Base-by-base conservation (phyloP, 345 rosid species). In the Acer yangbiense region DNA sequence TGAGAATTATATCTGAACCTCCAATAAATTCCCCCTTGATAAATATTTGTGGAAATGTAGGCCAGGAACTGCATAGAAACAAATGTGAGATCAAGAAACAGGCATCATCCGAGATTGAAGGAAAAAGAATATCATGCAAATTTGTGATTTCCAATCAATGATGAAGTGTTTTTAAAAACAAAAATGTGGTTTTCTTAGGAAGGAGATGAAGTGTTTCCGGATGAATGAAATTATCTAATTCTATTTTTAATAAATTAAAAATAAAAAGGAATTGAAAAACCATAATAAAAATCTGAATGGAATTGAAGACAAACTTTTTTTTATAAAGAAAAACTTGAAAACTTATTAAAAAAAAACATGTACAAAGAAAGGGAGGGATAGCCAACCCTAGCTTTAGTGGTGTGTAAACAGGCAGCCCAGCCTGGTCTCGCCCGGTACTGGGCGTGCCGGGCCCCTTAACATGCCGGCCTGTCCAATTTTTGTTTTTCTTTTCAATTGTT, bases 11-110 rank as follows among this genome's bases (percentile, higher is more conserved):
- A 87, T 96, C 99, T 9, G 97, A 96, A 64, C 99, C 98, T 44
- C 99, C 99, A 67, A 92, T 77, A 72, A 96, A 94, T 85, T 96
- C 98, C 39, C 99, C 99, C 78, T 89, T 94, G 44, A 96, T 88
- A 82, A 96, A 94, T 75, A 96, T 84, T 81, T 92, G 98, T 2
- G 99, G 99, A 83, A 94, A 96, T 52, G 99, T 96, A 6, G 99
- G 98, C 98, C 99, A 96, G 67, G 84, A 78, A 88, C 99, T 96
- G 88, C 86, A 85, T 25, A 74, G 13, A 71, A 79, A 72, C 23
- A 68, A 48, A 61, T 41, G 12, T 58, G 68, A 6, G 4, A 67
- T 46, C 27, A 1, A 25, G 1, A 25, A 25, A 25, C 2, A 25
- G 27, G 25, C 58, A 43, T 3, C 12, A 18, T 66, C 11, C 9